phyloP scores from a whole-genome alignment of 768 basidiomycete species.

The Tricholoma matsutake region DNA sequence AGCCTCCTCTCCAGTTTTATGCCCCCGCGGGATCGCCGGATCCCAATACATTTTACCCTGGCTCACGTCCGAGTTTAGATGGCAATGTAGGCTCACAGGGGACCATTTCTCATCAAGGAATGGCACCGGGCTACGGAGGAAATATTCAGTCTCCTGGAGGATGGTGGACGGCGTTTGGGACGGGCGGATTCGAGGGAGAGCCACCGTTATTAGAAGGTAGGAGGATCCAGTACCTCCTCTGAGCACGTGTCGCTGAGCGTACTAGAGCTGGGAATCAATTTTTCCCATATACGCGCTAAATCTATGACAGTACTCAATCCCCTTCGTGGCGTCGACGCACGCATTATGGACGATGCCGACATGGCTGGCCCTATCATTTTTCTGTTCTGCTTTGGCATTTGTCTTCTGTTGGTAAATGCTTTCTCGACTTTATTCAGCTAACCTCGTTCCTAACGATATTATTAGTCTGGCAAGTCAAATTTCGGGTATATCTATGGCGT shows the following conservation, averaged over 20 bases:
- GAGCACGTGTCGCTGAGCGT: conserved; percentile 1
- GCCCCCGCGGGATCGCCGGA: conserved; percentile 47
- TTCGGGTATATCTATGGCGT: conserved; percentile 99
- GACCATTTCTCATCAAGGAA: conserved; percentile 43
- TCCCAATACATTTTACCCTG: conserved; percentile 60
- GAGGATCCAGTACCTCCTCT: conserved; percentile 13
- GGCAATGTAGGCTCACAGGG: conserved; percentile 60
- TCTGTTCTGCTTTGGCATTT: conserved; percentile 91
- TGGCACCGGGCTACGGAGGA: conserved; percentile 57
- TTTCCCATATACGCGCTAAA: conserved; percentile 91
- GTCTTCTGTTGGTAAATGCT: conserved; percentile 80
- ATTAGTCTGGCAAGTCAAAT: conserved; percentile 94
- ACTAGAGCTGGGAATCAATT: conserved; percentile 95
- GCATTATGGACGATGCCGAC: conserved; percentile 99
- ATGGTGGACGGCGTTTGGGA: conserved; percentile 97
- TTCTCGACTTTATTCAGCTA: not conserved
- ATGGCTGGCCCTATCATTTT: conserved; percentile 95
- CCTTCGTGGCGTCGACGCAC: conserved; percentile 74
- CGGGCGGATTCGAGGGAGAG: conserved; percentile 93
- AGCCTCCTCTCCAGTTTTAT: conserved; percentile 74
- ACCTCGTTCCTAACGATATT: not conserved
- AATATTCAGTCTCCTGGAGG: conserved; percentile 70
- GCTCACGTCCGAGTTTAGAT: conserved; percentile 75
- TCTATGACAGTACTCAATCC: conserved; percentile 96
- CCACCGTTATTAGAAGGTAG: conserved; percentile 92